Base-by-base conservation (phyloP, 768 basidiomycete genomes). In the Auricularia auricula-judae region DNA sequence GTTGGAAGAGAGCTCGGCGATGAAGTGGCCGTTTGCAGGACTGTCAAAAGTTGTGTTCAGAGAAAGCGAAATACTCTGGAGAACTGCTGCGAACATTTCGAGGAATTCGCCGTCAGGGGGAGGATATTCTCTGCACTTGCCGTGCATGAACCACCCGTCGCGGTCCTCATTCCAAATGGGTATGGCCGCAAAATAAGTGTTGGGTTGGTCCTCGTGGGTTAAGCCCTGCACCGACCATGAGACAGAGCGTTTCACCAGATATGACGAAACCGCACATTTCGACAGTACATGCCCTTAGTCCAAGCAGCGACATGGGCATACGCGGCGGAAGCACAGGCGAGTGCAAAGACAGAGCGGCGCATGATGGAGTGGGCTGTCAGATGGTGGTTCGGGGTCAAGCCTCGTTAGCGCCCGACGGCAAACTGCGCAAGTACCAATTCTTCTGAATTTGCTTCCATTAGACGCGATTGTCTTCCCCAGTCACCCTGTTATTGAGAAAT, bases 51-150 rank as follows among this genome's bases (percentile, higher is more conserved):
- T 29, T n/a, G 18, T 39, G 56, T 29, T n/a, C 39, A 7, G 33
- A 11, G 61, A 61, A 35, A 16, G 34, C 7, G 16, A n/a, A 14
- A 0, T 42, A 16, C 21, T n/a, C 5, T 7, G 5, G 12, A 14
- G 11, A 5, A 44, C 36, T 5, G 21, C 8, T 4, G 21, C 64
- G 16, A 42, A 65, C 64, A 65, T 21, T 43, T 65, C 64, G 39
- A 65, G 59, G 58, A 65, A 61, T 4, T 65, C 58, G 36, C 64
- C 64, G 4, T 44, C 47, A 1, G 59, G 44, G 11, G 64, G 64
- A 10, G 64, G 64, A 29, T 61, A 65, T 23, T 65, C 29, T 11
- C 54, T 60, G 42, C 64, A 65, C 59, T 44, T 18, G 2, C 21
- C 51, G 35, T 64, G 23, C 51, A 51, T 65, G 33, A 44, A 65